Percentiles rank a stretch among this genome's conserved stretches.
Conservation (phyloP, 1,139 yeast genomes). For the Suhomyces guaymorum region DNA sequence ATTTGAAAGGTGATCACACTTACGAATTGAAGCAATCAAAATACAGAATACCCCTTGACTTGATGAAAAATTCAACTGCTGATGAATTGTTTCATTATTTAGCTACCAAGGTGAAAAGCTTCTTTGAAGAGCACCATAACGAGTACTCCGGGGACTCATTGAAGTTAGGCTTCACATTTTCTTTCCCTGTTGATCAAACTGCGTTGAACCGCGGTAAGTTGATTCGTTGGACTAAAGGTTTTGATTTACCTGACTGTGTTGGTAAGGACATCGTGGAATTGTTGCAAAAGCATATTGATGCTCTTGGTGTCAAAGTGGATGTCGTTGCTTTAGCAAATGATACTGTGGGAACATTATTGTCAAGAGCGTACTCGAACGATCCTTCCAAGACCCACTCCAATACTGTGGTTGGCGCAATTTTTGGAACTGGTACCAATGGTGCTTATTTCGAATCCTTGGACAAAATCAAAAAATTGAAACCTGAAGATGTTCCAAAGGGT, state of each 20-base stretch:
- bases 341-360: constrained; percentile 88
- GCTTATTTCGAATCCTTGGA: constrained; percentile 79
- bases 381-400: constrained; percentile 58
- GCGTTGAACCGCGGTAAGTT: constrained; percentile 75
- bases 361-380: constrained; percentile 78
- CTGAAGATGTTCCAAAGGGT: constrained; percentile 41
- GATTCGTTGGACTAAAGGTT: constrained; percentile 95
- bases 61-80: constrained; percentile 57
- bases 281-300: constrained; percentile 68
- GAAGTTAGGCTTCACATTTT: constrained; percentile 87
- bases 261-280: constrained; percentile 76
- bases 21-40: constrained; percentile 72
- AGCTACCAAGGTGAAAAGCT: constrained; percentile 66
- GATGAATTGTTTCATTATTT: constrained; percentile 67
- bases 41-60: constrained; percentile 67
- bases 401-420: constrained; percentile 83
- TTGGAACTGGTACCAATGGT: constrained; percentile 97
- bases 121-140: constrained; percentile 63
- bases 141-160: constrained; percentile 43
- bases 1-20: constrained; percentile 77
- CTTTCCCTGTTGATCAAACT: constrained; percentile 88
- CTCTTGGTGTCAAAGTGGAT: constrained; percentile 58
- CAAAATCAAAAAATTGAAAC: constrained; percentile 62
- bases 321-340: constrained; percentile 92
- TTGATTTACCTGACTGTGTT: constrained; percentile 78